Evolutionary conservation across 176 grass and related monocot genomes (phyloP), one percentile per base, ranked within the genome.

Genomic region (Musa itinerans): DNA sequence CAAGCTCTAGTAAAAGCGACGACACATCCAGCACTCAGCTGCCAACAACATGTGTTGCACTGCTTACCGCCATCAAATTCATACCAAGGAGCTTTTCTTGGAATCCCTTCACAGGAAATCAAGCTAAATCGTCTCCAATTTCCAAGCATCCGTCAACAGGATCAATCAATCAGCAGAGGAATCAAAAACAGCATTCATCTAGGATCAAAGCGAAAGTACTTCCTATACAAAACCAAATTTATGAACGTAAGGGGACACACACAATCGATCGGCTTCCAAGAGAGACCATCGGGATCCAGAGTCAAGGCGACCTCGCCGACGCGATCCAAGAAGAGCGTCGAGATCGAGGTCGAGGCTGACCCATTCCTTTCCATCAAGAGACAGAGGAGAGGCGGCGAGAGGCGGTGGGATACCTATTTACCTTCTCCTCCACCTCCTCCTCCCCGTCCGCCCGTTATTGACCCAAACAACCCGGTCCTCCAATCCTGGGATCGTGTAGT

Each of bases 231-330:
- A 29, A 54, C 52, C 25, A 50, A 65, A 15, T 10, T 67, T 16
- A 16, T 15, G 49, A 77, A 25, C 16, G 8, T 53, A 66, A 26
- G 11, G 20, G 21, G 27, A 49, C 26, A 34, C 83, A 93, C 93
- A 78, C 77, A 24, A 63, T 88, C 81, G 72, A 97, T 64, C 24
- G 79, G 86, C 66, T 78, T 83, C 66, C 85, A 74, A 49, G 81
- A 97, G 65, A 97, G 69, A 64, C 88, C 90, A 19, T 73, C 68
- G 63, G 62, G 15, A 74, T 57, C 72, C 66, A 92, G 22, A 71
- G 83, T 20, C 54, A 88, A 71, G 66, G 65, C 11, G 65, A 93
- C 88, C 79, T 89, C 93, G 43, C 93, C 93, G 70, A 85, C 58
- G 62, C 88, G 70, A 69, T 86, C 84, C 22, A 97, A 71, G 67